phyloP scores from a whole-genome alignment of 2,329 filamentous ascomycete genomes.

The Colletotrichum endophyticum region DNA sequence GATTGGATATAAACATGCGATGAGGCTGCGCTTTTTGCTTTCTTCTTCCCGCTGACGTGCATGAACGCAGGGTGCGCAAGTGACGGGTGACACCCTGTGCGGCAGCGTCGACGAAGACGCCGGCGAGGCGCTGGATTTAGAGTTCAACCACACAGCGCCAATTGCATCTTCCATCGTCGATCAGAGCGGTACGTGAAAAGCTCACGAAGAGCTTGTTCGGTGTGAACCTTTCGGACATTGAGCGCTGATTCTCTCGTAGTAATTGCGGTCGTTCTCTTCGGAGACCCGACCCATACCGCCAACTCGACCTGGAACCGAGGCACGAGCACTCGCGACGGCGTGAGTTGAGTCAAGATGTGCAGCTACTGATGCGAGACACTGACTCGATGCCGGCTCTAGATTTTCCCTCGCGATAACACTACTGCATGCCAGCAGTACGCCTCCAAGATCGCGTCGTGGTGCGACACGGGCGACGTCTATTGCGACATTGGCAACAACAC shows the following conservation, averaged over 20 bases:
- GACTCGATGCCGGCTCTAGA: constrained; percentile 24
- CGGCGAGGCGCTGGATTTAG: not conserved
- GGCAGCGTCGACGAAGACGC: constrained; percentile 31
- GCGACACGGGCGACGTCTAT: constrained; percentile 46
- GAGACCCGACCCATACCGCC: constrained; percentile 44
- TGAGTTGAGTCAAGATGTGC: constrained; percentile 27
- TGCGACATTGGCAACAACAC: constrained; percentile 36
- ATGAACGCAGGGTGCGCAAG: constrained; percentile 39
- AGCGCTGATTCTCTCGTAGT: constrained; percentile 30
- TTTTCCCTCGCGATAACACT: constrained; percentile 40
- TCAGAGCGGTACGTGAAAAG: constrained; percentile 34
- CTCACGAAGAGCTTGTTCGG: not conserved
- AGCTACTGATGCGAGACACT: not conserved
- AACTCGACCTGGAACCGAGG: constrained; percentile 40
- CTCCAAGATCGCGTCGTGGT: constrained; percentile 42
- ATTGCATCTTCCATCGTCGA: constrained; percentile 32
- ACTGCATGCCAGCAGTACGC: constrained; percentile 39
- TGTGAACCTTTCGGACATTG: not conserved
- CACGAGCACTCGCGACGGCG: constrained; percentile 40
- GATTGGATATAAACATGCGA: not conserved
- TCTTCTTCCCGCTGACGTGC: not conserved
- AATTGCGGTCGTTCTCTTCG: constrained; percentile 43
- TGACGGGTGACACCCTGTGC: constrained; percentile 41
- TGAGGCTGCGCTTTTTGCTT: not conserved
- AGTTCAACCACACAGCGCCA: constrained; percentile 24